Evolutionary conservation across 179 eudicot genomes (phyloP), one percentile per base, ranked within the genome.

Genomic region (Patellifolia procumbens): DNA sequence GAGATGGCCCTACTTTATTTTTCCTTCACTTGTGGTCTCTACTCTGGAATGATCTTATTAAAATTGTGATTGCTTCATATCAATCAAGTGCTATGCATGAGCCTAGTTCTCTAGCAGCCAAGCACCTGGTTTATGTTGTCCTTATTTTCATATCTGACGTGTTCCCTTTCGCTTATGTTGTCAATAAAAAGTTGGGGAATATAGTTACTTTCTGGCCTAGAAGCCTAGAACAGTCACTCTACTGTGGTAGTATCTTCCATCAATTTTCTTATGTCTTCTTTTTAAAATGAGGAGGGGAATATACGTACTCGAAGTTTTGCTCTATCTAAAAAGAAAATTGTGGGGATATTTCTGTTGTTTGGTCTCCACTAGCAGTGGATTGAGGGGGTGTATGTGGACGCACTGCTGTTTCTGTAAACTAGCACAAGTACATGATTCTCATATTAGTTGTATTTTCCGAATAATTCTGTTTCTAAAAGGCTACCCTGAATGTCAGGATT

Each of bases 401-500:
- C 70, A 3, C 20, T 35, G 42, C 29, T 46, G 46, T n/a, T n/a
- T n/a, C n/a, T n/a, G n/a, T n/a, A n/a, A n/a, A n/a, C n/a, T n/a
- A n/a, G n/a, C n/a, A n/a, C n/a, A n/a, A n/a, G n/a, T n/a, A 52
- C 35, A 28, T 20, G 65, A 60, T 37, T 20, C 19, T 45, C 68
- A 5, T 76, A 2, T 32, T 39, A 69, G 56, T 22, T 63, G 45
- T 2, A 19, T 19, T 31, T 31, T 59, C 49, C 48, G 20, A 81
- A 68, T 67, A 22, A 73, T 60, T 65, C 63, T 71, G 37, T 76
- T 65, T 72, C 63, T 76, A 42, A 75, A 55, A 70, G 28, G 77
- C 19, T 46, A 19, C 46, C 64, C 35, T 81, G 76, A 77, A 79
- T 68, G 58, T 53, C 84, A 95, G 97, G 98, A 93, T 81, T 86